Base-by-base conservation (phyloP, 352 stramenopile species). In the Pythium rhizo-oryzae region DNA sequence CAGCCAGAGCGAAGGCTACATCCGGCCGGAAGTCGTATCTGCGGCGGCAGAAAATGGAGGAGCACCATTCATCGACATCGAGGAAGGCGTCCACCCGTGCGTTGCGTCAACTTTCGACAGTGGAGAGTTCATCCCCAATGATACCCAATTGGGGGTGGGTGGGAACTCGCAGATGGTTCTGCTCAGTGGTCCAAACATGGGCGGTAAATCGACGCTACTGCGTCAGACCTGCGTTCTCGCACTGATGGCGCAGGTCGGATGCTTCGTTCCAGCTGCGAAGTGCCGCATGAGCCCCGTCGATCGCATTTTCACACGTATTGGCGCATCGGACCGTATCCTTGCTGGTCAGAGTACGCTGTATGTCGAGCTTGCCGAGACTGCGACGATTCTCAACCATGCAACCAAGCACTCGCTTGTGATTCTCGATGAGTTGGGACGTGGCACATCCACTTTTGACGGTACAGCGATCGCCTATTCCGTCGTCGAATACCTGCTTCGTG, bases 291-390 rank as follows among this genome's bases (percentile, higher is more conserved):
- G 92, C 47, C 98, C 97, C 0, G 89, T 99, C 2, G 98, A 99
- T 77, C 94, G 98, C 18, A 99, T 99, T 58, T 99, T 99, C 75
- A 99, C 98, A 21, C 91, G 98, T n/a, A 96, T 99, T 46, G 98
- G 98, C 41, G 98, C 98, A 1, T 98, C 90, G 9, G 98, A 99
- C 75, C 86, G 96, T 44, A 99, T 99, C 60, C 85, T 99, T 35
- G 85, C 96, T 9, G 98, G 98, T 1, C 97, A 99, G 70, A 99
- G 94, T 78, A 99, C 98, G n/a, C 98, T 99, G 57, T 99, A 98
- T 74, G 97, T 99, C 0, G 98, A 99, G 81, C 79, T 99, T 18
- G 91, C 97, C 0, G 98, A 99, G 80, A 99, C 98, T 23, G 95
- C 98, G 21, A 97, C 97, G 49, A 99, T 99, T 33, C 81, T 99